phyloP scores from a whole-genome alignment of 306 rosid species.

The Acmispon strigosus region DNA sequence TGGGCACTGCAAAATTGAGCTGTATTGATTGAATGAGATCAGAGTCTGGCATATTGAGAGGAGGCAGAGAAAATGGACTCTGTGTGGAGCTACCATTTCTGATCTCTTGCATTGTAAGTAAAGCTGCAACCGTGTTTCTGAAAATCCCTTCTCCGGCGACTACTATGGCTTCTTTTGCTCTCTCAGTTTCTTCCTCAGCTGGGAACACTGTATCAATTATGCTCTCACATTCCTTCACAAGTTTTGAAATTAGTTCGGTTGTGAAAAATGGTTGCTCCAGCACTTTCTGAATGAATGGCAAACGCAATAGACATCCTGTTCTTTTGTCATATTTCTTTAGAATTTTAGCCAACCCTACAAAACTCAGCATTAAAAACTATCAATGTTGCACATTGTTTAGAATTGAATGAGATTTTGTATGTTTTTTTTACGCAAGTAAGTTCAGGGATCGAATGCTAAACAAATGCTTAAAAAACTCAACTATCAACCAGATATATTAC shows the following conservation, averaged over 20 bases:
- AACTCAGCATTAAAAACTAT: neutral
- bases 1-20: constrained; percentile 61
- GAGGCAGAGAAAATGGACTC: constrained; percentile 76
- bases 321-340: constrained; percentile 89
- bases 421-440: too few species aligned
- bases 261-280: constrained; percentile 75
- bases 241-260: constrained; percentile 69
- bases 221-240: constrained; percentile 74
- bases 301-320: constrained; percentile 59
- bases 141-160: constrained; percentile 68
- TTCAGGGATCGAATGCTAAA: too few species aligned
- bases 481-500: too few species aligned
- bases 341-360: constrained; percentile 75
- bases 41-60: constrained; percentile 61
- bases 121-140: constrained; percentile 76
- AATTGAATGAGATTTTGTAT: neutral
- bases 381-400: too few species aligned
- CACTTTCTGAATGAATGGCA: constrained; percentile 75
- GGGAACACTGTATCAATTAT: constrained; percentile 69
- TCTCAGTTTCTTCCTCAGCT: constrained; percentile 35
- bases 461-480: too few species aligned
- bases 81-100: constrained; percentile 80
- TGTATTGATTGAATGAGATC: constrained; percentile 52
- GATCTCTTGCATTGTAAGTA: constrained; percentile 72
- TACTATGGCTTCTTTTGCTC: constrained; percentile 34